Conservation (phyloP, 1,284 basidiomycete genomes). For the Agroathelia rolfsii region DNA sequence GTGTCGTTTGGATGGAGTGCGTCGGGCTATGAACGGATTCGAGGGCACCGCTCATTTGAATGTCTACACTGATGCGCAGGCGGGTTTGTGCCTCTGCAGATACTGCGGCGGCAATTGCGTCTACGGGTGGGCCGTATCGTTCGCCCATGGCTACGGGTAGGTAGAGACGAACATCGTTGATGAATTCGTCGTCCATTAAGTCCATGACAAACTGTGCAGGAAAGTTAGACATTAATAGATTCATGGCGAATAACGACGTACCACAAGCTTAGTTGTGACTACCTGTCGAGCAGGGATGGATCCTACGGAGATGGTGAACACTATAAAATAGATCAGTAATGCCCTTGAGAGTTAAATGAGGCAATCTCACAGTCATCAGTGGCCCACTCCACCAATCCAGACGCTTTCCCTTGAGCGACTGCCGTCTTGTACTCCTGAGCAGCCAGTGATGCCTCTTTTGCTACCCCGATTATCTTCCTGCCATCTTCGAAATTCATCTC, state of each 20-base stretch:
- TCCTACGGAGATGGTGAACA: constrained; percentile 49
- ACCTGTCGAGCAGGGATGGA: constrained; percentile 31
- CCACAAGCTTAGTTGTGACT: constrained; percentile 32
- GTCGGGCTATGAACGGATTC: constrained; percentile 28
- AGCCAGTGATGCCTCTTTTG: constrained; percentile 39
- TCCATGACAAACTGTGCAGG: constrained; percentile 24
- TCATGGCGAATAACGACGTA: constrained; percentile 18
- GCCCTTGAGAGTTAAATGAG: constrained; percentile 1
- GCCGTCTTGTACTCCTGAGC: constrained; percentile 32
- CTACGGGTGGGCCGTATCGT: constrained; percentile 38
- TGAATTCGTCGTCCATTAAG: constrained; percentile 35
- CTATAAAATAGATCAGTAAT: constrained; percentile 18
- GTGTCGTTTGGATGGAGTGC: constrained; percentile 24
- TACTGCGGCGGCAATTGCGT: constrained; percentile 22
- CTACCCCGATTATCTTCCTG: constrained; percentile 32
- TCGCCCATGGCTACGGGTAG: constrained; percentile 38
- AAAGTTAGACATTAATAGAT: not conserved
- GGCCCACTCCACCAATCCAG: constrained; percentile 39
- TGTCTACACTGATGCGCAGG: constrained; percentile 30
- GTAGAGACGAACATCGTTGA: constrained; percentile 38
- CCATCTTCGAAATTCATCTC: constrained; percentile 32
- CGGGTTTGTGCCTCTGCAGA: constrained; percentile 22
- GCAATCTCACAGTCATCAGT: constrained; percentile 38
- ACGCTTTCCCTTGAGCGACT: constrained; percentile 26
- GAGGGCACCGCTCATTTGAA: constrained; percentile 37